Conservation (phyloP, 768 basidiomycete species). For the Gymnopilus junonius region DNA sequence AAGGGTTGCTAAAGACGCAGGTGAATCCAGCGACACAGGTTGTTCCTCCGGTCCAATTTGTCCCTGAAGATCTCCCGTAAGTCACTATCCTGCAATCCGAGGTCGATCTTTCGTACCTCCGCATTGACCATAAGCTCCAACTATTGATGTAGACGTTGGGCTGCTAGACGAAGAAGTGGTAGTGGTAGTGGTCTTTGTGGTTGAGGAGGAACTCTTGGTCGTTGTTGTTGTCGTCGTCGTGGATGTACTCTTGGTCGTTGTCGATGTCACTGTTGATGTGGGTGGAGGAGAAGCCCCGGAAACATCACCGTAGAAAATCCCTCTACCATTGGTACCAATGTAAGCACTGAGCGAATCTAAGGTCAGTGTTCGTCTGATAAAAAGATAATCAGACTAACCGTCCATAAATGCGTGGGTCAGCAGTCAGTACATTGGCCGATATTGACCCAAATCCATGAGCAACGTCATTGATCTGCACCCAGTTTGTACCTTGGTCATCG, state of each 20-base stretch:
- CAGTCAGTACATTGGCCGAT: constrained; percentile 49
- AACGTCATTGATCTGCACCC: constrained; percentile 64
- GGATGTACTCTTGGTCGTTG: constrained; percentile 20
- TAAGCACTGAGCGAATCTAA: constrained; percentile 47
- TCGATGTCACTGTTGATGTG: constrained; percentile 29
- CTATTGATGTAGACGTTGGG: constrained; percentile 34
- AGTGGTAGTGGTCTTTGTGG: constrained; percentile 20
- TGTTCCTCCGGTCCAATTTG: constrained; percentile 47
- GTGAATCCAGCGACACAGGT: constrained; percentile 41
- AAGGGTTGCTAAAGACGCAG: constrained; percentile 42
- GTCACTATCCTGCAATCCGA: background rate
- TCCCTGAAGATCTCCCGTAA: constrained; percentile 19
- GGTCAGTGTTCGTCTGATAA: background rate
- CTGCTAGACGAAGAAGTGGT: constrained; percentile 18
- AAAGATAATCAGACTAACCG: constrained; percentile 39
- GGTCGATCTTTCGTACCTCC: constrained; percentile 33
- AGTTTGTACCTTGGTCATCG: constrained; percentile 57
- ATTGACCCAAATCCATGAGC: constrained; percentile 61
- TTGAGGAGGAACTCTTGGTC: constrained; percentile 2
- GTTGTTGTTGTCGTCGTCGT: constrained; percentile 19
- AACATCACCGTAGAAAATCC: constrained; percentile 56
- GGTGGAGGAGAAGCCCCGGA: constrained; percentile 32
- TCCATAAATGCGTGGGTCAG: constrained; percentile 57
- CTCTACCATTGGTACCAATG: constrained; percentile 64
- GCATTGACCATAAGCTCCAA: constrained; percentile 44